phyloP scores from a whole-genome alignment of 306 rosid genomes.

The Ormosia semicastrata region DNA sequence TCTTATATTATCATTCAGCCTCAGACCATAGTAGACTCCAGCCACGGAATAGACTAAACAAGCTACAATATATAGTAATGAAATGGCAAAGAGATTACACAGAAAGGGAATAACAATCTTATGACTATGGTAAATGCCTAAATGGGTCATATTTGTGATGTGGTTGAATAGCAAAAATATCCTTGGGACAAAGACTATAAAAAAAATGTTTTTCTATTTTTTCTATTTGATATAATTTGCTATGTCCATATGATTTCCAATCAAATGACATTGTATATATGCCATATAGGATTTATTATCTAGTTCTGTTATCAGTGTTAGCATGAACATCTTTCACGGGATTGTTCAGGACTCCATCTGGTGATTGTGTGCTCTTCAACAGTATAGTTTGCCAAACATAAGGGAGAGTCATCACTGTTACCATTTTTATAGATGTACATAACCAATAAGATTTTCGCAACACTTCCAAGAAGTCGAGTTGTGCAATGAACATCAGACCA shows the following conservation, averaged over 20 bases:
- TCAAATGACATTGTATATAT: background rate
- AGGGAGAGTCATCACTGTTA: slow-evolving; percentile 21
- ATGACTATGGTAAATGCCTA: no score
- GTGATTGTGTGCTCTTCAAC: slow-evolving; percentile 41
- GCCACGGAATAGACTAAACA: no score
- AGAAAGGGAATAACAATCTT: no score
- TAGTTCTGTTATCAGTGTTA: background rate
- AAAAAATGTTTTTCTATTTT: no score
- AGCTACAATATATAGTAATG: no score
- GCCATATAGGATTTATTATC: background rate
- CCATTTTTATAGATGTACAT: slow-evolving; percentile 40
- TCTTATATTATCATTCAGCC: no score
- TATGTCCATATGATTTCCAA: background rate
- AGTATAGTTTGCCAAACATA: slow-evolving; percentile 28
- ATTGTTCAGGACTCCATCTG: slow-evolving; percentile 52
- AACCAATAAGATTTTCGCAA: slow-evolving; percentile 51
- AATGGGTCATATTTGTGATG: no score
- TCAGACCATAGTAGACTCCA: no score
- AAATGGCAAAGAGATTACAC: no score
- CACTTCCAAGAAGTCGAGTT: slow-evolving; percentile 52
- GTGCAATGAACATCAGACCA: slow-evolving; percentile 64
- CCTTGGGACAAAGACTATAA: no score
- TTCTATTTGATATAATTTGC: no score
- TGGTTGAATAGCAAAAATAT: no score
- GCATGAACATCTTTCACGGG: slow-evolving; percentile 46